Conservation (phyloP, 768 basidiomycete genomes). For the Trametes meyenii region DNA sequence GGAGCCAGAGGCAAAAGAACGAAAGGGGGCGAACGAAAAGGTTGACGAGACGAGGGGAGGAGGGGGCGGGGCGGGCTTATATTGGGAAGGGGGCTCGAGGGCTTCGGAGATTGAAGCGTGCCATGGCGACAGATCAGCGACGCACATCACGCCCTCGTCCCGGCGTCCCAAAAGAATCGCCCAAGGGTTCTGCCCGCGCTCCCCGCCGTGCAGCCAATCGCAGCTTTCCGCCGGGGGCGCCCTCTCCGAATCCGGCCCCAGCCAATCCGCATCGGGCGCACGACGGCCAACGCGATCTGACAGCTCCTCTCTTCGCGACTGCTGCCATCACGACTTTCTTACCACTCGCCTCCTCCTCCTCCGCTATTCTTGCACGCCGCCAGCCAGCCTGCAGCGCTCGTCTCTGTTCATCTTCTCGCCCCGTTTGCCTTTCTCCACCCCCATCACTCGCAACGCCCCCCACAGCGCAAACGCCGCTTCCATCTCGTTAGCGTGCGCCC, state of each 20-base stretch:
- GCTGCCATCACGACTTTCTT: conserved; percentile 26
- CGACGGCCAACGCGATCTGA: background rate
- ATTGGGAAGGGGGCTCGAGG: conserved; percentile 4
- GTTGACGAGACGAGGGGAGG: conserved; percentile 28
- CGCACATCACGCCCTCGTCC: conserved; percentile 12
- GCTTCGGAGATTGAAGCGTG: conserved; percentile 22
- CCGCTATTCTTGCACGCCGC: conserved; percentile 1
- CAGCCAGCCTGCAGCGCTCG: conserved; percentile 3
- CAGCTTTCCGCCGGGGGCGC: background rate
- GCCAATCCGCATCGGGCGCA: background rate
- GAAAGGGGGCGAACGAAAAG: conserved; percentile 37
- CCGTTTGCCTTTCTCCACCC: conserved; percentile 14
- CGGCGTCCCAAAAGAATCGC: conserved; percentile 1
- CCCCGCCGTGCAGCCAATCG: background rate
- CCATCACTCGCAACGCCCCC: conserved; percentile 6
- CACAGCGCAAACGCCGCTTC: background rate
- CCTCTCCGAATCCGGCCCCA: background rate
- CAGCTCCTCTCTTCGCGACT: conserved; percentile 17
- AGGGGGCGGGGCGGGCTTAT: conserved; percentile 17
- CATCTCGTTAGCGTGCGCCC: background rate
- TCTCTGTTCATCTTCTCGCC: conserved; percentile 15
- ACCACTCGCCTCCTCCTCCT: background rate
- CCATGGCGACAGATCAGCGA: conserved; percentile 27
- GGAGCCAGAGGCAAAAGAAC: conserved; percentile 38
- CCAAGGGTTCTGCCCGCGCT: conserved; percentile 1